Evolutionary conservation across 1,284 basidiomycete genomes (phyloP), one percentile per base, ranked within the genome.

Genomic region (Marasmius fiardii): DNA sequence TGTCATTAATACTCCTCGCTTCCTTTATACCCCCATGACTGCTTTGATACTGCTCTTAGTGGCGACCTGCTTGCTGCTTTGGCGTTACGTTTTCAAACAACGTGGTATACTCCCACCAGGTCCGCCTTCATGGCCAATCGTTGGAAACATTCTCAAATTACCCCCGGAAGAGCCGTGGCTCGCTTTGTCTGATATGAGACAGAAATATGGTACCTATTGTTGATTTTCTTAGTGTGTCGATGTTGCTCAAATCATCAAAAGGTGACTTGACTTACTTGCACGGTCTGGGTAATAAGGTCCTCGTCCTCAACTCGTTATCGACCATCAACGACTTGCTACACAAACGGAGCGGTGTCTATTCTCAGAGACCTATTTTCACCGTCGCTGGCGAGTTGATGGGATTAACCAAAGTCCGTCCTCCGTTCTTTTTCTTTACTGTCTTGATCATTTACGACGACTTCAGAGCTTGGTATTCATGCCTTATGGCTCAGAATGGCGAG

Each of bases 351-450:
- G 57, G 52, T 2, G 66, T 65, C 6, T 75, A 75, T 52, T 71
- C 72, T 2, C 64, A 71, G 51, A 62, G 74, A 8, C 73, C 74
- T 0, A 49, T 43, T 1, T 72, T 74, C 44, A 68, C 67, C 1
- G 67, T 73, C 31, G 66, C 66, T 2, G 65, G 71, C 4, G 70
- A 74, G 51, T 63, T 75, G n/a, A 73, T 73, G 68, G 62, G 58
- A 3, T 54, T 71, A 3, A 58, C 63, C 33, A 58, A 65, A 23
- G 72, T 71, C 20, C 4, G 52, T 39, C 12, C 34, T 12, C 21
- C 5, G 11, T 18, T 26, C 24, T 33, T 14, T 10, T 11, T 3
- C 47, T 33, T 35, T 37, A 23, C 12, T 43, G 2, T 21, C 26
- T 34, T 35, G 24, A 14, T 28, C 8, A 43, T 43, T n/a, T n/a